A percentile compares a stretch with the other conserved stretches of the same genome.
Evolutionary conservation across 176 grass and related monocot species (phyloP).

Genomic region (Zea mays): DNA sequence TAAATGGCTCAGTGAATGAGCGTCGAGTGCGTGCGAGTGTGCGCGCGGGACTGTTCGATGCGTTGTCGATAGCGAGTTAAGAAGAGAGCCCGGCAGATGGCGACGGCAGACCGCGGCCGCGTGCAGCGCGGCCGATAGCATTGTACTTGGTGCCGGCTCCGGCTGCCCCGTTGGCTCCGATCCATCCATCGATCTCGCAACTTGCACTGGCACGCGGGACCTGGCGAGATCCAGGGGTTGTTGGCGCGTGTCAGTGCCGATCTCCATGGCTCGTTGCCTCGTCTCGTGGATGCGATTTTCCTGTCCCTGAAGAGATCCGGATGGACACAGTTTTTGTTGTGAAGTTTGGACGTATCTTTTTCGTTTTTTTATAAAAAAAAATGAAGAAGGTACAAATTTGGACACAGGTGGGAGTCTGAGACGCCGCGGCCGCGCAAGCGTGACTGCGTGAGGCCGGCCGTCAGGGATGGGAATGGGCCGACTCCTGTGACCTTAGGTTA

Average conservation of each 20-base stretch:
- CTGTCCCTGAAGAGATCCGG: slow-evolving; percentile 30
- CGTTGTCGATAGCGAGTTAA: slow-evolving; percentile 36
- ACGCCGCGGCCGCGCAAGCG: too few species aligned
- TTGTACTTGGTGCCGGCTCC: slow-evolving; percentile 1
- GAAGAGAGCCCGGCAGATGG: slow-evolving; percentile 14
- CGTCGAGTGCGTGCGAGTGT: background rate
- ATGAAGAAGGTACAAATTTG: too few species aligned
- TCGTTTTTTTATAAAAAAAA: too few species aligned
- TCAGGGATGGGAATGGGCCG: too few species aligned
- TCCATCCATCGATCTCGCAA: background rate
- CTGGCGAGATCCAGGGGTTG: slow-evolving; percentile 40
- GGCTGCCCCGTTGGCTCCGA: background rate
- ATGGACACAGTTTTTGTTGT: background rate
- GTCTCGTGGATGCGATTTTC: slow-evolving; percentile 21
- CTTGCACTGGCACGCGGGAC: background rate
- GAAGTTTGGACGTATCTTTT: background rate
- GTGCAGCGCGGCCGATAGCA: background rate
- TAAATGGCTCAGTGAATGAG: slow-evolving; percentile 32
- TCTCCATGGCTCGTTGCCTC: background rate
- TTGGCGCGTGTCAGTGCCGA: slow-evolving; percentile 16
- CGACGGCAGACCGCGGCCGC: slow-evolving; percentile 14
- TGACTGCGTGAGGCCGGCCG: too few species aligned
- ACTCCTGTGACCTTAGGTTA: too few species aligned
- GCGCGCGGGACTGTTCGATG: background rate
- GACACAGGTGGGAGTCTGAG: too few species aligned